Percentiles rank a stretch among this genome's conserved stretches.
Conservation (phyloP, 2,329 filamentous ascomycete genomes). For the Fusarium domesticum region DNA sequence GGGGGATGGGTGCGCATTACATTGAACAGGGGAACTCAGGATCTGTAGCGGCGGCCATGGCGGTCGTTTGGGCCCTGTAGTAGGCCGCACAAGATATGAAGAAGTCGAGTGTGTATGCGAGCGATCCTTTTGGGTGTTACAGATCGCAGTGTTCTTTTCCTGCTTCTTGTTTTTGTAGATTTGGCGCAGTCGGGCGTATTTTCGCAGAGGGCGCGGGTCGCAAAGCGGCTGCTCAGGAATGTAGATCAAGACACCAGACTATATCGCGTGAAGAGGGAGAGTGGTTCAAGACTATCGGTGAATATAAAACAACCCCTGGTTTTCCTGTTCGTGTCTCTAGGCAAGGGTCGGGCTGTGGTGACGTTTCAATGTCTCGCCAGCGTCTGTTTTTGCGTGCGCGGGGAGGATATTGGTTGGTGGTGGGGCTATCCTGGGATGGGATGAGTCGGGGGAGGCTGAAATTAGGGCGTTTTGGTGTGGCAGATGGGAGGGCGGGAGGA, state of each 20-base stretch:
- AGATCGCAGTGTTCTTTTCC: conserved; percentile 4
- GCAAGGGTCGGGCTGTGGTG: conserved; percentile 1
- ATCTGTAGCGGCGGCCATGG: conserved; percentile 43
- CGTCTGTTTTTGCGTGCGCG: conserved; percentile 9
- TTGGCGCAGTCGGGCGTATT: conserved; percentile 1
- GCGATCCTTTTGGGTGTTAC: conserved; percentile 7
- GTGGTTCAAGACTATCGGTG: conserved; percentile 11
- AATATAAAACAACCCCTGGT: conserved; percentile 1
- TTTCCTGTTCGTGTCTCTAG: background rate
- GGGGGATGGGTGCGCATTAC: conserved; percentile 42
- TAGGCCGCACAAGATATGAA: background rate
- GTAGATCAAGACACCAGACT: background rate
- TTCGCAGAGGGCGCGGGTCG: conserved; percentile 3
- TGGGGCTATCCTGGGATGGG: conserved; percentile 5
- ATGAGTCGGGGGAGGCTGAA: background rate
- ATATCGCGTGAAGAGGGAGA: conserved; percentile 11
- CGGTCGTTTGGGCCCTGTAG: conserved; percentile 17
- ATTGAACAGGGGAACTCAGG: conserved; percentile 60
- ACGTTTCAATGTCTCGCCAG: conserved; percentile 5
- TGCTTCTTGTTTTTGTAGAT: background rate
- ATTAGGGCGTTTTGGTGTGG: too few relatives aligned
- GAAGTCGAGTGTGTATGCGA: conserved; percentile 4
- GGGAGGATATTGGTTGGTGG: conserved; percentile 20
- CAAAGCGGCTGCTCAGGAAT: background rate
- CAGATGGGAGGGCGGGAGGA: too few relatives aligned